These are phyloP conservation scores for Aegilops umbellulata DNA, from an alignment of 176 grass and related monocot genomes.

Conservation along the genomic window DNA sequence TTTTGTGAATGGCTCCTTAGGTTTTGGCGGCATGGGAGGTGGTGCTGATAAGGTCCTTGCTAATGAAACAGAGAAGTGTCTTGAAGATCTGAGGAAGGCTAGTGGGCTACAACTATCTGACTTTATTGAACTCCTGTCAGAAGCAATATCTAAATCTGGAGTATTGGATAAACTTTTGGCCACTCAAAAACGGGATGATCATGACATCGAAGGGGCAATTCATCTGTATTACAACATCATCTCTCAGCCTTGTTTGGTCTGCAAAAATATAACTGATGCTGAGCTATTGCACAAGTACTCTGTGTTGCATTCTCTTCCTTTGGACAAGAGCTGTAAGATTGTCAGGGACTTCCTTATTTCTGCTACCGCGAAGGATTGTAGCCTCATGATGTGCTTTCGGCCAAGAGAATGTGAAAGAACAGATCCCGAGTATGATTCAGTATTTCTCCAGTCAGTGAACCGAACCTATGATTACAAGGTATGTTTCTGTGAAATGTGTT, in stretches of 20 bases:
- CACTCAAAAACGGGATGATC: conserved; percentile 80
- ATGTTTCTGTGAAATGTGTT: conserved; percentile 5
- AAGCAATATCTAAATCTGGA: conserved; percentile 64
- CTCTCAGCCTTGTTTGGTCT: conserved; percentile 69
- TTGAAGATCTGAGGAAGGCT: conserved; percentile 52
- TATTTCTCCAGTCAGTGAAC: conserved; percentile 65
- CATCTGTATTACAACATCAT: conserved; percentile 77
- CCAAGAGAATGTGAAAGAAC: conserved; percentile 36
- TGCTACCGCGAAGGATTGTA: conserved; percentile 86
- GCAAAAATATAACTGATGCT: conserved; percentile 53
- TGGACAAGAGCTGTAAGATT: conserved; percentile 65
- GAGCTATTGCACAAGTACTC: conserved; percentile 54
- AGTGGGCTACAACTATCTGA: conserved; percentile 55
- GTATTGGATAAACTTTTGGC: conserved; percentile 55
- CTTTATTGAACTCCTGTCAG: conserved; percentile 64
- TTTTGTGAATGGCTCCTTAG: conserved; percentile 72
- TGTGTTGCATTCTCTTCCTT: conserved; percentile 64
- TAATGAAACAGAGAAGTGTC: conserved; percentile 38
- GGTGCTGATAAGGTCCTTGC: conserved; percentile 35
- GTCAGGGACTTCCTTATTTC: conserved; percentile 76
- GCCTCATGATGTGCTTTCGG: conserved; percentile 83
- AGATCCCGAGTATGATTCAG: conserved; percentile 52
- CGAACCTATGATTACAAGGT: conserved; percentile 90
- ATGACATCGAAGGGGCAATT: conserved; percentile 94
- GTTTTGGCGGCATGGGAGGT: conserved; percentile 83